Evolutionary conservation across 345 rosid genomes (phyloP), one percentile per base, ranked within the genome.

Genomic region (Physaria fendleri): DNA sequence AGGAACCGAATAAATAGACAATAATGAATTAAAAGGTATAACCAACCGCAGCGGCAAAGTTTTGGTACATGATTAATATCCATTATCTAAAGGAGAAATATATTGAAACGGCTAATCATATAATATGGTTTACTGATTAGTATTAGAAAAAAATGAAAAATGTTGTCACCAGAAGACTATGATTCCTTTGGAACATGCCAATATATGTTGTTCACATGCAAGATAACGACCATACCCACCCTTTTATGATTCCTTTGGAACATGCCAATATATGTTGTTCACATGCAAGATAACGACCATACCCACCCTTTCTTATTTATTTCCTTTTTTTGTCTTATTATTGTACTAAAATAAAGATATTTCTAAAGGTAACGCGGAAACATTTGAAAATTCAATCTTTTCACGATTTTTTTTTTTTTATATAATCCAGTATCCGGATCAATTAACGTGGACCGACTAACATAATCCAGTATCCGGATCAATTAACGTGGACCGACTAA

Each of bases 241-340:
- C n/a, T n/a, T n/a, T n/a, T 55, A 60, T 68, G 67, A 60, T 68
- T 60, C 59, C n/a, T 52, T 41, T 35, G 3, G 67, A 68, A 68
- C 67, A 45, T 69, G 73, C 24, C 73, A 67, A 61, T 52, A n/a
- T n/a, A 52, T 52, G 52, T 68, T 68, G 62, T 45, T 68, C 68
- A 61, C 62, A 68, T 61, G n/a, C n/a, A n/a, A n/a, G n/a, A n/a
- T n/a, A n/a, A n/a, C n/a, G n/a, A n/a, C n/a, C 67, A 60, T 51
- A 45, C 56, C 34, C 34, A 1, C 32, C 61, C 33, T 59, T 23
- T 46, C 15, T 41, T n/a, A 47, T 58, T 48, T 47, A 28, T 20
- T 18, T 48, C 14, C 7, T 40, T 32, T 15, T 9, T 12, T 48
- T 8, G 39, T 29, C 52, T 20, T 56, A n/a, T n/a, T 48, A 3